Evolutionary conservation across 495 filamentous ascomycete species (phyloP).

Genomic region (Podospora tetraspora): DNA sequence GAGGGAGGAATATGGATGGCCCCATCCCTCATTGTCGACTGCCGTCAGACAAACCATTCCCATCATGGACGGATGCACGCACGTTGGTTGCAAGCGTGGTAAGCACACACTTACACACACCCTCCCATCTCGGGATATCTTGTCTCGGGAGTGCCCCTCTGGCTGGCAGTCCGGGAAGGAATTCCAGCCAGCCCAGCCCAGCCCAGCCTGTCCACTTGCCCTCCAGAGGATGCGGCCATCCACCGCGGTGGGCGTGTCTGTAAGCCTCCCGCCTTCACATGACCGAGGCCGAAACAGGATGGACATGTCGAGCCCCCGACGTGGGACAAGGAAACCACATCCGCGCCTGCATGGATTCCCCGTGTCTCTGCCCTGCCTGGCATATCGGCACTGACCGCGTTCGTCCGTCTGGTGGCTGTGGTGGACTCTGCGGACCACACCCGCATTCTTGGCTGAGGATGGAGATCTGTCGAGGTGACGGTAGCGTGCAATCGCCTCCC

Average conservation of each 20-base stretch:
- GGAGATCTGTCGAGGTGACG: background rate
- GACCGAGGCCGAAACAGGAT: background rate
- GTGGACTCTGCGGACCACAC: background rate
- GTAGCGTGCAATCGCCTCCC: background rate
- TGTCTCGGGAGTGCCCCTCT: background rate
- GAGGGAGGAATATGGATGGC: background rate
- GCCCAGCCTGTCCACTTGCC: background rate
- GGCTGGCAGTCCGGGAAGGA: background rate
- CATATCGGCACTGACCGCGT: background rate
- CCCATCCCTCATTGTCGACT: background rate
- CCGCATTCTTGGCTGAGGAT: background rate
- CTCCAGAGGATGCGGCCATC: background rate
- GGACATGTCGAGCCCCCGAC: background rate
- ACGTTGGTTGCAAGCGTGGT: background rate
- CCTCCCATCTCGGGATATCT: constrained; percentile 1
- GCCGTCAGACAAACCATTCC: background rate
- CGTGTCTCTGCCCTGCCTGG: background rate
- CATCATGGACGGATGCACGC: background rate
- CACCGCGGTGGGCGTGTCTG: background rate
- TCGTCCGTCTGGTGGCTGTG: background rate
- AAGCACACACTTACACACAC: background rate
- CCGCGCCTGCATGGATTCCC: background rate
- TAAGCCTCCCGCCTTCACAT: background rate
- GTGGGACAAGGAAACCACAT: background rate
- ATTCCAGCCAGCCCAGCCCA: background rate